Evolutionary conservation across 2,329 filamentous ascomycete species (phyloP), one percentile per base, ranked within the genome.

Genomic region (Chaetomium sp.): DNA sequence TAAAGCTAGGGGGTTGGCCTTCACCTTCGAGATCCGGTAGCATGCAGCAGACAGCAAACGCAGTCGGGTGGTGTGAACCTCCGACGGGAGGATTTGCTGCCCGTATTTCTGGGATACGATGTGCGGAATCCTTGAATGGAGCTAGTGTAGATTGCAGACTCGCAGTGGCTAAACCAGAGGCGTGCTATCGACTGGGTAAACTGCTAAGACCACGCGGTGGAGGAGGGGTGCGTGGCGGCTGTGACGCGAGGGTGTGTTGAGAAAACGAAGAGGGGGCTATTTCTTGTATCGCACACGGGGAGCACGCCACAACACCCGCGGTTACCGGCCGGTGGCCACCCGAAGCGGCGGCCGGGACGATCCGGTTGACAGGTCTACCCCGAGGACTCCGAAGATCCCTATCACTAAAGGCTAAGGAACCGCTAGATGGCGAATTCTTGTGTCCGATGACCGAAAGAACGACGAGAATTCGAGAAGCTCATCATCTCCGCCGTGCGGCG

Each of bases 171-270:
- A 47, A 19, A 27, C n/a, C n/a, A 35, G n/a, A 62, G 23, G 8
- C 27, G 53, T 42, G 45, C 16, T 57, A 62, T 21, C 29, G 38
- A 51, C 19, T 29, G 25, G 53, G 27, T 13, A 50, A 33, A 23
- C 47, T 55, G 51, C 58, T 63, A 16, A 51, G 25, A 29, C 42
- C 51, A 42, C 38, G 21, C 8, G 23, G n/a, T 57, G 57, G 38
- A 33, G 57, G 57, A 33, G 57, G 62, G 57, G 62, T 55, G 62
- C 23, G 29, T 23, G 21, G 56, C 49, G 57, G 51, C 38, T 35
- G 23, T 31, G 10, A 29, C 4, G 13, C 19, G 51, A 64, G 57
- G 57, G 62, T 56, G 57, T 50, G 57, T 50, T 42, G 49, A 33
- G 23, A 19, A 23, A 31, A 10, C 21, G 55, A 23, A 19, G 21